Percentiles rank a stretch among this genome's conserved stretches.
Evolutionary conservation across 1,284 basidiomycete genomes (phyloP).

Genomic region (Pseudozyma hubeiensis): DNA sequence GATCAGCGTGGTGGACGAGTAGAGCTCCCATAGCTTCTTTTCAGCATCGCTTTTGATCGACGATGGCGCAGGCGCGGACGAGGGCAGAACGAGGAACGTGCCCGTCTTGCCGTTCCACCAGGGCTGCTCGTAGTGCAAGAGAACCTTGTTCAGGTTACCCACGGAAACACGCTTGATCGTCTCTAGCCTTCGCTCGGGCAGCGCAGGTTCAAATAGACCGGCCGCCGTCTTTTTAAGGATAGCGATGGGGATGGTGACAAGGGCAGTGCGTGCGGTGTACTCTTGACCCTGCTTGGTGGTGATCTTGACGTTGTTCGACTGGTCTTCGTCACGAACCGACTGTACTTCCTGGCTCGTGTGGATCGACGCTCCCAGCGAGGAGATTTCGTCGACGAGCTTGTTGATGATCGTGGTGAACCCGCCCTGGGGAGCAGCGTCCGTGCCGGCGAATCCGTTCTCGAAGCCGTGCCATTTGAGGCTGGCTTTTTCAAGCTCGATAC

Average conservation of each 20-base stretch:
- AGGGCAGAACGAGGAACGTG: slow-evolving; percentile 69
- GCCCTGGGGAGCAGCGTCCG: slow-evolving; percentile 71
- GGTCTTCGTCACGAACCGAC: slow-evolving; percentile 21
- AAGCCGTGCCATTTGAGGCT: slow-evolving; percentile 67
- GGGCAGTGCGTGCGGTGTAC: slow-evolving; percentile 52
- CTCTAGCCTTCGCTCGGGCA: slow-evolving; percentile 63
- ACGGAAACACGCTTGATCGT: slow-evolving; percentile 62
- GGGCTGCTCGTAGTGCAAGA: slow-evolving; percentile 70
- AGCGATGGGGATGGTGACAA: slow-evolving; percentile 69
- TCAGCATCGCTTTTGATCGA: slow-evolving; percentile 23
- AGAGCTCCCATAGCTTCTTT: slow-evolving; percentile 42
- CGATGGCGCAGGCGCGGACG: slow-evolving; percentile 49
- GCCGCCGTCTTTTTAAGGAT: slow-evolving; percentile 64
- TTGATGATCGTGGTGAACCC: slow-evolving; percentile 70
- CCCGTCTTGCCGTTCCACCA: slow-evolving; percentile 71
- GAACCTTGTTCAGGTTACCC: slow-evolving; percentile 65
- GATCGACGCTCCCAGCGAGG: slow-evolving; percentile 68
- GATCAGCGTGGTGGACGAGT: slow-evolving; percentile 65
- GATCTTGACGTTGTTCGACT: slow-evolving; percentile 41
- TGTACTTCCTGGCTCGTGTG: slow-evolving; percentile 63
- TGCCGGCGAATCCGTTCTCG: slow-evolving; percentile 70
- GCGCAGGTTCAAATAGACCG: slow-evolving; percentile 63
- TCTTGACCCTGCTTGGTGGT: slow-evolving; percentile 43
- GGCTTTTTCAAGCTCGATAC: slow-evolving; percentile 69
- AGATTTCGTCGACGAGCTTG: slow-evolving; percentile 68